Conservation (phyloP, 805 yeast genomes). For the Ogataea henricii region DNA sequence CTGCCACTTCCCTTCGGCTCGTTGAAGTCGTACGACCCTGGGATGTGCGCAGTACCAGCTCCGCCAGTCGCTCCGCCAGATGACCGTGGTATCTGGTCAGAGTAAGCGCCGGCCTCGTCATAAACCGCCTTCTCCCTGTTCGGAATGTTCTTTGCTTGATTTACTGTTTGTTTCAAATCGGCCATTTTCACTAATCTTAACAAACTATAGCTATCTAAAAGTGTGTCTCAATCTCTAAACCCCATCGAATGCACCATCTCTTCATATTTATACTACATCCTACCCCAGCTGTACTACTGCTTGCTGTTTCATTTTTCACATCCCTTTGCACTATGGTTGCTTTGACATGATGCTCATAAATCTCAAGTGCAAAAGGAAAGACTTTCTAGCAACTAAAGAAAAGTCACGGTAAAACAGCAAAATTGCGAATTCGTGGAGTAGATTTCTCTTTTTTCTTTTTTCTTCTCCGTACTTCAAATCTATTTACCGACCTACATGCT, state of each 20-base stretch:
- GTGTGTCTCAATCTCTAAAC: too few relatives aligned
- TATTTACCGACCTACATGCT: neutral
- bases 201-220: too few relatives aligned
- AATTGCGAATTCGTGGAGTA: neutral
- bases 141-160: constrained; percentile 1
- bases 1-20: neutral
- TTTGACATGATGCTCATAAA: neutral
- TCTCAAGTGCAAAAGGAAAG: neutral
- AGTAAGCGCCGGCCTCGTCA: constrained; percentile 3
- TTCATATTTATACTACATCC: neutral
- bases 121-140: constrained; percentile 1
- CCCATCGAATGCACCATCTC: neutral
- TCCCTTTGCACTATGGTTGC: neutral
- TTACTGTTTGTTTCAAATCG: neutral
- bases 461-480: neutral
- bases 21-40: constrained; percentile 15
- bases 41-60: constrained; percentile 6
- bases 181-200: neutral
- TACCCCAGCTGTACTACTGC: neutral
- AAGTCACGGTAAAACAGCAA: neutral
- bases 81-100: constrained; percentile 6
- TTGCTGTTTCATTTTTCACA: constrained; percentile 1
- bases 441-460: constrained; percentile 3
- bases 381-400: constrained; percentile 1
- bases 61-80: neutral